Evolutionary conservation across 179 eudicot genomes (phyloP).

Genomic region (Nepenthes alata): DNA sequence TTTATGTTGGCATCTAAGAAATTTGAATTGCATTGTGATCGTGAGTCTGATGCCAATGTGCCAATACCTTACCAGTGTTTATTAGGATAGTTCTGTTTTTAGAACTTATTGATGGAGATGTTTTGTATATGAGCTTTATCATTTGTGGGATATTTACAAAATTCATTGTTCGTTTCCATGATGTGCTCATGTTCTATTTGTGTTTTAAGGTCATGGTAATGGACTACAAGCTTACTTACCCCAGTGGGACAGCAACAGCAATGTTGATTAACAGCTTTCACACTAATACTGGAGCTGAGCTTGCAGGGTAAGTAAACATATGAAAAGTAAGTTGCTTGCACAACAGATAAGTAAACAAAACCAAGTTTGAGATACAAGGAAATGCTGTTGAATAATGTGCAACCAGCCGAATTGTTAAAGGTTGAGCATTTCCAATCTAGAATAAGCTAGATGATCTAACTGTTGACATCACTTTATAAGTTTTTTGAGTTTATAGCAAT

Average conservation of each 20-base stretch:
- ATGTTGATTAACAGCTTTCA: conserved; percentile 97
- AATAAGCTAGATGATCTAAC: no score
- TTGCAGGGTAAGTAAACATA: conserved; percentile 58
- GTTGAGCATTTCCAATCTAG: no score
- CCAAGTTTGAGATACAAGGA: no score
- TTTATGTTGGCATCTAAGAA: no score
- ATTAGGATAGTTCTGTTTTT: not conserved
- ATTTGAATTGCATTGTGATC: no score
- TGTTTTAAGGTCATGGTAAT: conserved; percentile 68
- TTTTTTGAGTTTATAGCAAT: no score
- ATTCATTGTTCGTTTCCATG: no score
- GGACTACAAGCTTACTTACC: conserved; percentile 92
- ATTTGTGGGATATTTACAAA: not conserved
- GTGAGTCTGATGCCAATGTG: no score
- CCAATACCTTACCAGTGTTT: not conserved
- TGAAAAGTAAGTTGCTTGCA: not conserved
- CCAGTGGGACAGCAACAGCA: conserved; percentile 98
- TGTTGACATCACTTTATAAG: no score
- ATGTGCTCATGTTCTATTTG: no score
- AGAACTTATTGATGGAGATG: not conserved
- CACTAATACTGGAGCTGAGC: conserved; percentile 88
- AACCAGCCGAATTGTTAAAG: no score
- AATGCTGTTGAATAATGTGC: no score
- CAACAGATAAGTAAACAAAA: not conserved
- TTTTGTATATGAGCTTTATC: not conserved